phyloP scores from a whole-genome alignment of 129 eudicot genomes.

The Rutidosis leptorrhynchoides region DNA sequence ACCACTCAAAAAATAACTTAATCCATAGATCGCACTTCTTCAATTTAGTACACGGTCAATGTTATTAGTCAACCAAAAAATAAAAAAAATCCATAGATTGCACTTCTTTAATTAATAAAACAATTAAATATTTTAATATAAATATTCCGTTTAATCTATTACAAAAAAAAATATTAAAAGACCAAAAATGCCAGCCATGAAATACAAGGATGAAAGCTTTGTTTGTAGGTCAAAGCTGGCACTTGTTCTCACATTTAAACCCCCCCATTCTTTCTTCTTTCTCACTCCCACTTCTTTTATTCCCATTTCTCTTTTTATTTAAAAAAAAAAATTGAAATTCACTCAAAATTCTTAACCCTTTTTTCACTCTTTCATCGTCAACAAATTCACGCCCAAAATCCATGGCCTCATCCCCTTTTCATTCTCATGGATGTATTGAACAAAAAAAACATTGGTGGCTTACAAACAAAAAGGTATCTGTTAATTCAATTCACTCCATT shows the following conservation, averaged over 20 bases:
- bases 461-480: conserved; percentile 60
- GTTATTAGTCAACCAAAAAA: conserved; percentile 6
- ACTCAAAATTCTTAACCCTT: conserved; percentile 10
- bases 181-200: conserved; percentile 86
- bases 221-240: conserved; percentile 82
- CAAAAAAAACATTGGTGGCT: conserved; percentile 86
- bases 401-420: conserved; percentile 56
- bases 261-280: conserved; percentile 23
- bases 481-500: neutral
- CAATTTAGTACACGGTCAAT: conserved; percentile 2
- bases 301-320: conserved; percentile 7
- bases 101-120: neutral
- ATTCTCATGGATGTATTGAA: conserved; percentile 47
- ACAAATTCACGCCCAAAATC: conserved; percentile 5
- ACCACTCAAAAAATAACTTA: too few relatives aligned
- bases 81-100: conserved; percentile 1
- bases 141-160: too few relatives aligned
- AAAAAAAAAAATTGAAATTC: conserved; percentile 19
- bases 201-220: conserved; percentile 69
- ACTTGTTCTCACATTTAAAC: conserved; percentile 36
- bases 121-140: neutral
- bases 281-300: conserved; percentile 2
- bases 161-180: too few relatives aligned
- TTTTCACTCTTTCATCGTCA: conserved; percentile 12
- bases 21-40: too few relatives aligned